Base-by-base conservation (phyloP, 169 alveolate genomes). In the Plasmodium knowlesi region DNA sequence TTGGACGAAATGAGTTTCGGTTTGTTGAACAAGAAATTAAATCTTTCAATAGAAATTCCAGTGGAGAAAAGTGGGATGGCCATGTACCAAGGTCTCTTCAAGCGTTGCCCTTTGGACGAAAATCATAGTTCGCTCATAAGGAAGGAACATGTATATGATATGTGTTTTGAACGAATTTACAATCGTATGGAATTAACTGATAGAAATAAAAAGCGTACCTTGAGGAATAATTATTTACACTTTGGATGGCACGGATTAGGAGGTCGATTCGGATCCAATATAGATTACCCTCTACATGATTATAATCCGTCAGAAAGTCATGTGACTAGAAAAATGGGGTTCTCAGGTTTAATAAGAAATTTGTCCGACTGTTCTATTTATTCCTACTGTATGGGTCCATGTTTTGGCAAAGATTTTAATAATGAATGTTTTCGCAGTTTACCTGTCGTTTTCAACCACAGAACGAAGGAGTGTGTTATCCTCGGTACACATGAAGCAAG, bases 381-480 rank as follows among this genome's bases (percentile, higher is more conserved):
- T 85, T 85, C 93, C 14, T 81, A 85, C 54, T 85, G 93, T 73
- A 85, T 85, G 30, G 93, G 93, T 8, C 93, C 93, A 5, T 85
- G 93, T 30, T 73, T 85, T n/a, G 50, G 76, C 79, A 85, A 74
- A 85, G 93, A 85, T 74, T 85, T 85, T 73, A 61, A 85, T 74
- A 85, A 85, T 32, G 79, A 37, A 74, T 85, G 93, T 74, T 85
- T 85, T 85, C 93, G 74, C 39, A 78, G 67, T 76, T 85, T 85
- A 50, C 93, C 93, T 34, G 80, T 85, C n/a, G 67, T 54, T 50
- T 85, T 85, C 43, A 85, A 85, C 79, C 93, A 85, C 22, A 46
- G 54, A 76, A 85, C 93, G 14, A 85, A 53, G 19, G 93, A 85
- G 67, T 85, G 93, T 32, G 81, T 85, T 50, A 74, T 85, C 37